A percentile compares a stretch with the other conserved stretches of the same genome.
Evolutionary conservation across 768 basidiomycete genomes (phyloP).

Genomic region (Suillus luteus): DNA sequence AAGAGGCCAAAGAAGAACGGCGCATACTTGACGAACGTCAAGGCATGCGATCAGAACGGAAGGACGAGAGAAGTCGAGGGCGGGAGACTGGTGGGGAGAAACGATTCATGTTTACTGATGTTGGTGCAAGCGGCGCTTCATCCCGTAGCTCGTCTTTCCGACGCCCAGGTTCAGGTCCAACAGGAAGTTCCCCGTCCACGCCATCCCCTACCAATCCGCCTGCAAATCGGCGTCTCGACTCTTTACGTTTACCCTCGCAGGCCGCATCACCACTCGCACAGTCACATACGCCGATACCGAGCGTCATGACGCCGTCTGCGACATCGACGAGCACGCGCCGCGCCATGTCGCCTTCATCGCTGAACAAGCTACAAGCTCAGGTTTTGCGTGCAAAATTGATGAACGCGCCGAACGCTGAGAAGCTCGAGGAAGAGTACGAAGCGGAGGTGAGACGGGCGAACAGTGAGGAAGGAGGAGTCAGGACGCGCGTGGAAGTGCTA

Average conservation of each 20-base stretch:
- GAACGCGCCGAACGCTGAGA: conserved; percentile 72
- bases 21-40: conserved; percentile 83
- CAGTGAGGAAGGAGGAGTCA: conserved; percentile 44
- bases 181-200: conserved; percentile 57
- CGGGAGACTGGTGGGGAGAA: conserved; percentile 45
- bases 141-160: conserved; percentile 88
- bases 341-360: conserved; percentile 69
- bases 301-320: conserved; percentile 79
- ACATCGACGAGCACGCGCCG: conserved; percentile 38
- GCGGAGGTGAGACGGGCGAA: conserved; percentile 55
- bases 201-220: conserved; percentile 48
- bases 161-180: conserved; percentile 64
- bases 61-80: conserved; percentile 38
- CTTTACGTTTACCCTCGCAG: conserved; percentile 62
- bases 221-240: conserved; percentile 56
- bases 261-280: conserved; percentile 59
- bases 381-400: conserved; percentile 91
- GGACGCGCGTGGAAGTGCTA: conserved; percentile 76
- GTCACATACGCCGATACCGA: conserved; percentile 83
- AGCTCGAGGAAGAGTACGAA: conserved; percentile 87
- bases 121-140: conserved; percentile 61
- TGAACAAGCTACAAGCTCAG: conserved; percentile 92
- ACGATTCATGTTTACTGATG: conserved; percentile 70
- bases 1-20: conserved; percentile 87
- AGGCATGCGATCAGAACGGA: conserved; percentile 46